phyloP scores from a whole-genome alignment of 345 rosid species.

The Triadica sebifera region DNA sequence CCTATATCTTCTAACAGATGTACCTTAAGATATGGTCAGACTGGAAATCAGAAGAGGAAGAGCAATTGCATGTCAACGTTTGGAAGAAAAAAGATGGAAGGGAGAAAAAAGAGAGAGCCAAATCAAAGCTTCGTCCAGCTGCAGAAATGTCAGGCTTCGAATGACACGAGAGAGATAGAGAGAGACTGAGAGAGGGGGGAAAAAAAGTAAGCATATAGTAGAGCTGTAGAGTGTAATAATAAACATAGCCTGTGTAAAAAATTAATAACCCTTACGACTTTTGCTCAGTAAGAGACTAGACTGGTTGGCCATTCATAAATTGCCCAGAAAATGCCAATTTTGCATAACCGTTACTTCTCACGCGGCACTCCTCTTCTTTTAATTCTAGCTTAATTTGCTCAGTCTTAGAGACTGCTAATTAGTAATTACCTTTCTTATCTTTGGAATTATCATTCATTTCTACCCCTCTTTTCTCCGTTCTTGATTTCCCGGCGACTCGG shows the following conservation, averaged over 20 bases:
- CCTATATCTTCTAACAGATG: slow-evolving; percentile 39
- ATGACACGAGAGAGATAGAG: slow-evolving; percentile 37
- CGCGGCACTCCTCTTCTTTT: slow-evolving; percentile 35
- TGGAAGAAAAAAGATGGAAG: background rate
- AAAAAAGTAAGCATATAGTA: background rate
- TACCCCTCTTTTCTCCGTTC: background rate
- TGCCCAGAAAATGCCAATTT: slow-evolving; percentile 57
- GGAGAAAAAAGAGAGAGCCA: background rate
- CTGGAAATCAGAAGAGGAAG: slow-evolving; percentile 13
- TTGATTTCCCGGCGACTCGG: slow-evolving; percentile 23
- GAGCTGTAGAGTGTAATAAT: slow-evolving; percentile 27
- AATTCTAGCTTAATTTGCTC: slow-evolving; percentile 19
- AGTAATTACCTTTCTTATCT: slow-evolving; percentile 33
- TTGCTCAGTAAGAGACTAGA: background rate
- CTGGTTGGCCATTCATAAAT: slow-evolving; percentile 32
- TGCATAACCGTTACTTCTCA: slow-evolving; percentile 60
- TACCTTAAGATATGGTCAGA: slow-evolving; percentile 41
- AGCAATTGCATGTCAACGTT: slow-evolving; percentile 40
- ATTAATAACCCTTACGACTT: slow-evolving; percentile 11
- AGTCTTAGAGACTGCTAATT: slow-evolving; percentile 40
- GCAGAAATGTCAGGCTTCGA: slow-evolving; percentile 44
- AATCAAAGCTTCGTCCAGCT: slow-evolving; percentile 29
- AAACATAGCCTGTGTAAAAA: slow-evolving; percentile 19
- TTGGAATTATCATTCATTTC: slow-evolving; percentile 20
- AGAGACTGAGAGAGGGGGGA: too few relatives aligned